Evolutionary conservation across 176 grass and related monocot genomes (phyloP).

Genomic region (Zoysia japonica): DNA sequence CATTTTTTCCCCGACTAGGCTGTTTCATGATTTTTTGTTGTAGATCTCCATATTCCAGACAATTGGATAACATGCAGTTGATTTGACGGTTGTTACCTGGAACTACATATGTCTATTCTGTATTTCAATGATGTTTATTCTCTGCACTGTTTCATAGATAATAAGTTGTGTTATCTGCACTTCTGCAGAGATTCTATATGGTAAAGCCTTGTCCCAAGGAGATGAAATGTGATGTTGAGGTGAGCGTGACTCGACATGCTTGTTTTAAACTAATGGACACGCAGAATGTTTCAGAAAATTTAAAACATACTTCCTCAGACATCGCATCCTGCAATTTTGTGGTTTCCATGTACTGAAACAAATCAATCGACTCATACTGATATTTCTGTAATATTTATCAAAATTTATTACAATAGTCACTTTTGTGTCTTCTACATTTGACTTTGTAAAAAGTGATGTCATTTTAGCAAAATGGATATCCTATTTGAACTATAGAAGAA

Average conservation of each 20-base stretch:
- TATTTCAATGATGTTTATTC: conserved; percentile 7
- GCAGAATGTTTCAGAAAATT: background rate
- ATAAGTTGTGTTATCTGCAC: conserved; percentile 45
- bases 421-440: background rate
- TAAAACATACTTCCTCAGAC: background rate
- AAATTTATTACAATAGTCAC: conserved; percentile 1
- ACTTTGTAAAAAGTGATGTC: conserved; percentile 13
- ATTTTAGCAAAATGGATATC: conserved; percentile 6
- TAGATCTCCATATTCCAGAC: conserved; percentile 8
- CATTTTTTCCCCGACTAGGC: conserved; percentile 16
- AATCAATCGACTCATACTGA: background rate
- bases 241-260: conserved; percentile 30
- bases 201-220: conserved; percentile 96
- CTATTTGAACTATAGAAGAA: conserved; percentile 18
- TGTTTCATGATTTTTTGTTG: background rate
- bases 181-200: conserved; percentile 92
- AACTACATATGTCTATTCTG: background rate
- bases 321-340: conserved; percentile 8
- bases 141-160: conserved; percentile 17
- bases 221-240: conserved; percentile 99
- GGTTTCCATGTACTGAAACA: conserved; percentile 22
- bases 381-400: conserved; percentile 19
- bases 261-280: conserved; percentile 3
- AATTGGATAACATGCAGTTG: conserved; percentile 23
- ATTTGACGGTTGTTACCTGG: background rate